A percentile compares a stretch with the other conserved stretches of the same genome.
These are phyloP conservation scores for Glycyrrhiza uralensis DNA, from an alignment of 306 rosid genomes.

Conservation along the genomic window DNA sequence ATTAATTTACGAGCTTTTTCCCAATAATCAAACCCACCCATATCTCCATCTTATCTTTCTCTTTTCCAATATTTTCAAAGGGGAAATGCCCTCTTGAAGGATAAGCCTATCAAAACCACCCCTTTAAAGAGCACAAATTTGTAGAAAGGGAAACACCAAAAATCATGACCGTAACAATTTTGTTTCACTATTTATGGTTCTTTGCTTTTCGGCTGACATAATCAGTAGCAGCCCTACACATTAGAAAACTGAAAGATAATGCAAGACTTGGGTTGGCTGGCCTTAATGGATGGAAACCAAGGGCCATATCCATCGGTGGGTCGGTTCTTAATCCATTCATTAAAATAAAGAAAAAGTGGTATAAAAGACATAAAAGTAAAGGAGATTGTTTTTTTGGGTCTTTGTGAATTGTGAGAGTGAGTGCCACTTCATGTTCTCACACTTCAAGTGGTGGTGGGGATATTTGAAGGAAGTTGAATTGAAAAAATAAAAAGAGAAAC, in stretches of 20 bases:
- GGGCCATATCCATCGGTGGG: constrained; percentile 57
- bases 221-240: constrained; percentile 25
- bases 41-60: constrained; percentile 11
- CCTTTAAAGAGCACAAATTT: constrained; percentile 27
- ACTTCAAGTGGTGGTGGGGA: constrained; percentile 42
- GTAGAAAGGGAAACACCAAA: neutral
- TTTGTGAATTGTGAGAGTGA: constrained; percentile 37
- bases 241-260: constrained; percentile 27
- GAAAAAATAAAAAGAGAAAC: neutral
- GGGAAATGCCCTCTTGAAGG: neutral
- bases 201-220: constrained; percentile 38
- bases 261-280: constrained; percentile 39
- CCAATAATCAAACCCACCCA: constrained; percentile 6
- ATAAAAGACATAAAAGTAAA: neutral
- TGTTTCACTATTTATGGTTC: constrained; percentile 27
- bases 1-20: neutral
- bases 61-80: constrained; percentile 10
- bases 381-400: too few relatives aligned
- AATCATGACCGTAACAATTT: neutral
- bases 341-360: neutral
- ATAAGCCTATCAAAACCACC: constrained; percentile 20
- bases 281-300: constrained; percentile 34
- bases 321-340: constrained; percentile 48
- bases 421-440: constrained; percentile 44
- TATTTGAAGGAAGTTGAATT: constrained; percentile 21